Percentiles rank a stretch among this genome's conserved stretches.
These are phyloP conservation scores for Incumbomyces delicatus DNA, from an alignment of 2,329 filamentous ascomycete species.

Conservation along the genomic window DNA sequence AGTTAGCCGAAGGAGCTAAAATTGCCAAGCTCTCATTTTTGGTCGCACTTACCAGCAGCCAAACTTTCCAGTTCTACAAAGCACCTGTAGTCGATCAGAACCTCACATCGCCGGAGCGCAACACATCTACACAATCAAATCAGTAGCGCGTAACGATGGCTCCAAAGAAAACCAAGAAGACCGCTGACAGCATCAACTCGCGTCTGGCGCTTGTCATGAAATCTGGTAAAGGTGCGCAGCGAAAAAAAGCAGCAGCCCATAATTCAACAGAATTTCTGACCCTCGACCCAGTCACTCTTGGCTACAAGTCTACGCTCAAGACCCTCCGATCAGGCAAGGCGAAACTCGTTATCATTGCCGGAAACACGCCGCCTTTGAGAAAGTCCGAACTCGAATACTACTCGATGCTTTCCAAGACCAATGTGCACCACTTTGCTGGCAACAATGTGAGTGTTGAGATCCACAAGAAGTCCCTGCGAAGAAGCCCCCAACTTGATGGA, in stretches of 20 bases:
- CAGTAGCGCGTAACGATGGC: constrained; percentile 47
- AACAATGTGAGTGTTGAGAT: constrained; percentile 77
- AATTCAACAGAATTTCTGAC: too few species aligned
- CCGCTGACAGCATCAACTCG: constrained; percentile 68
- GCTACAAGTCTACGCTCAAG: constrained; percentile 87
- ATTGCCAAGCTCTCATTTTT: too few species aligned
- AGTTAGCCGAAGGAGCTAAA: too few species aligned
- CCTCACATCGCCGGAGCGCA: constrained; percentile 29
- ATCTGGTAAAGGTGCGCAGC: constrained; percentile 45
- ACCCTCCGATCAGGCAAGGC: constrained; percentile 89
- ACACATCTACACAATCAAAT: constrained; percentile 17
- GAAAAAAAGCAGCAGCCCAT: too few species aligned
- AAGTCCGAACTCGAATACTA: constrained; percentile 91
- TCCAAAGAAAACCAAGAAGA: constrained; percentile 63
- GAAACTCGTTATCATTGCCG: constrained; percentile 92
- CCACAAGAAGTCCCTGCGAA: constrained; percentile 66
- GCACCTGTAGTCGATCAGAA: background rate
- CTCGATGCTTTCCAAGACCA: constrained; percentile 48
- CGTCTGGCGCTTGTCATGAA: constrained; percentile 62
- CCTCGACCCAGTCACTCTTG: constrained; percentile 60
- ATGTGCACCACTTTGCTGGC: constrained; percentile 94
- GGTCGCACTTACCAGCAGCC: too few species aligned
- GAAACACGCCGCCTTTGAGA: constrained; percentile 94
- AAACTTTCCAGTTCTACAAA: background rate
- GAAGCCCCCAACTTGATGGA: constrained; percentile 49